Evolutionary conservation across 768 basidiomycete genomes (phyloP).

Genomic region (Kwoniella pini): DNA sequence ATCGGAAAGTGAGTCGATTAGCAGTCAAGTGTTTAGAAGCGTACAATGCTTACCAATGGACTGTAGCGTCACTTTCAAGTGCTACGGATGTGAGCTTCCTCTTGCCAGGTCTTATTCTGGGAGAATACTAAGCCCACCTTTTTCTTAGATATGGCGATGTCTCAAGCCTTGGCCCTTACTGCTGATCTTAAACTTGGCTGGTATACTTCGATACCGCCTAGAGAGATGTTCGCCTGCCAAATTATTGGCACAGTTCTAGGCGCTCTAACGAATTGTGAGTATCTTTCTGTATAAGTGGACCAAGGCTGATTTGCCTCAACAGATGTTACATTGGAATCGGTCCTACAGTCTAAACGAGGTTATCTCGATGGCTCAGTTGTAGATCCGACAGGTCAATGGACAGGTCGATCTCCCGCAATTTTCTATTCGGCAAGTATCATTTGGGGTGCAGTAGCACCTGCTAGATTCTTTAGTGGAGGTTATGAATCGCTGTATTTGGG

Average conservation of each 20-base stretch:
- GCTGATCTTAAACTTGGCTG: conserved; percentile 54
- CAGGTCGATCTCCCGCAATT: conserved; percentile 50
- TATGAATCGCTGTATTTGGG: conserved; percentile 47
- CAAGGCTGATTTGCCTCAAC: neutral
- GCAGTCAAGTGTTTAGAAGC: too few relatives aligned
- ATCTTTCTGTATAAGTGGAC: neutral
- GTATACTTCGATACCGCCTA: conserved; percentile 47
- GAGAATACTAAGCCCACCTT: neutral
- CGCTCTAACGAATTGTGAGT: conserved; percentile 50
- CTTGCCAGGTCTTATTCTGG: neutral
- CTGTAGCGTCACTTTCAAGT: conserved; percentile 51
- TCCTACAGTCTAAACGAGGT: conserved; percentile 47
- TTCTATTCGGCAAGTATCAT: conserved; percentile 54
- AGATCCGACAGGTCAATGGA: conserved; percentile 55
- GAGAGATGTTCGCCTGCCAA: conserved; percentile 54
- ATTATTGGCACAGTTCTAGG: conserved; percentile 53
- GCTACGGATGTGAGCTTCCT: conserved; percentile 44
- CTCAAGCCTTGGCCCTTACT: conserved; percentile 51
- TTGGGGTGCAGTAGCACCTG: conserved; percentile 51
- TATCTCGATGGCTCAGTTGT: conserved; percentile 50
- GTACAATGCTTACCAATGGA: neutral
- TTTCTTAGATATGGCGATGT: conserved; percentile 52
- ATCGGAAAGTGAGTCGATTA: conserved; percentile 54
- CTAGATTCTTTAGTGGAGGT: conserved; percentile 52
- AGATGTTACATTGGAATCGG: conserved; percentile 50